Conservation (phyloP, 2,329 filamentous ascomycete genomes). For the Pseudogymnoascus sp. region DNA sequence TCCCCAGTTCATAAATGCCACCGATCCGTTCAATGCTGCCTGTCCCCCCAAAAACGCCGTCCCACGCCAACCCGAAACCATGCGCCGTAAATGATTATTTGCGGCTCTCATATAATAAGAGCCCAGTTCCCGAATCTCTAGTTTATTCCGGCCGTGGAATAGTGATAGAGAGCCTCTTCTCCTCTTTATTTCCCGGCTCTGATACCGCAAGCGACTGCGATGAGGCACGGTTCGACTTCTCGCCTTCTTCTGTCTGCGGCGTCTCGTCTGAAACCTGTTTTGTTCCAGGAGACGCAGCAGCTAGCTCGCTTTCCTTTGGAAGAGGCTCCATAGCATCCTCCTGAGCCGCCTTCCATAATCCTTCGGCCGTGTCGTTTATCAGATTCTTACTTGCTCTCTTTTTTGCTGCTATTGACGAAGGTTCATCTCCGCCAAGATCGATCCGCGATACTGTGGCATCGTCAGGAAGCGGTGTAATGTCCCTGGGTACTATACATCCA, state of each 20-base stretch:
- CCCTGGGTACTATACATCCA: conserved; percentile 25
- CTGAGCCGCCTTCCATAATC: conserved; percentile 13
- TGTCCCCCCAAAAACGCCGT: neutral
- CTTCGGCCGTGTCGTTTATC: conserved; percentile 13
- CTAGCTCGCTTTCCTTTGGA: neutral
- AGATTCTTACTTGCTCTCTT: conserved; percentile 4
- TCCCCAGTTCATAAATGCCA: conserved; percentile 2
- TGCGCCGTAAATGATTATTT: neutral
- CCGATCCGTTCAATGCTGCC: neutral
- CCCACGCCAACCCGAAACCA: neutral
- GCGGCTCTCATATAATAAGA: neutral
- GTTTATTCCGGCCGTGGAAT: conserved; percentile 27
- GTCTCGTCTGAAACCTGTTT: neutral
- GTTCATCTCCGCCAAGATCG: neutral
- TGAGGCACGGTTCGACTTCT: conserved; percentile 20
- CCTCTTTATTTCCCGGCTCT: conserved; percentile 24
- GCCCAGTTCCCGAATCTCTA: neutral
- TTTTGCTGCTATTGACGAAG: neutral
- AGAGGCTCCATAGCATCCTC: conserved; percentile 14
- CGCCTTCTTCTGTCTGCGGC: conserved; percentile 10
- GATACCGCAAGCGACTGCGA: conserved; percentile 17
- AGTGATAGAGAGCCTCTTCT: conserved; percentile 31
- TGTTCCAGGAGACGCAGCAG: neutral
- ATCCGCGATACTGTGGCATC: neutral
- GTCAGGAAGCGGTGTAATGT: conserved; percentile 23